These are phyloP conservation scores for Vachellia collinsii DNA, from an alignment of 306 rosid species.

Conservation along the genomic window DNA sequence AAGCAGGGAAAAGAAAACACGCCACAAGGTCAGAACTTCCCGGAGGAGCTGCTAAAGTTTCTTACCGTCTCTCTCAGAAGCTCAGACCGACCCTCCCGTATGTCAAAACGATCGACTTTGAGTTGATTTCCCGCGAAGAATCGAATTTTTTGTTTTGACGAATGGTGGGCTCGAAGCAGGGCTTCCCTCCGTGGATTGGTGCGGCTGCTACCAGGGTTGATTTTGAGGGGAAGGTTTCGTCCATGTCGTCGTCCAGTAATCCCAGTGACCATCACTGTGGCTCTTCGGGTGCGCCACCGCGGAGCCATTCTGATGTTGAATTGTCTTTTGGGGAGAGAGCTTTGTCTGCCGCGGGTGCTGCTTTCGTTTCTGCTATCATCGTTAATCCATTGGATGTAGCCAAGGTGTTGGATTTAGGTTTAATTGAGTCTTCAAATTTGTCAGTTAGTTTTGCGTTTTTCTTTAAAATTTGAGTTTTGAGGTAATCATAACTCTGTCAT, in stretches of 20 bases:
- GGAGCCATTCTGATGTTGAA: slow-evolving; percentile 43
- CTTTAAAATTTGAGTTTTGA: background rate
- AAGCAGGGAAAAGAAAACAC: background rate
- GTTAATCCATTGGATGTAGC: slow-evolving; percentile 93
- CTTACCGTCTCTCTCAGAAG: background rate
- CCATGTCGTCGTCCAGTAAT: slow-evolving; percentile 43
- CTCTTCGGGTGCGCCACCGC: background rate
- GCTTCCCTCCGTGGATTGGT: slow-evolving; percentile 53
- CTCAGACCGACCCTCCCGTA: background rate
- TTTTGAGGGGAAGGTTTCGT: slow-evolving; percentile 44
- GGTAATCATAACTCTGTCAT: background rate
- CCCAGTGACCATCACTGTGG: slow-evolving; percentile 1
- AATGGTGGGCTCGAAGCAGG: slow-evolving; percentile 52
- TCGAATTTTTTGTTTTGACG: background rate
- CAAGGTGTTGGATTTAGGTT: slow-evolving; percentile 50
- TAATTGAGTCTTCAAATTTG: background rate
- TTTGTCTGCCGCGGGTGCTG: slow-evolving; percentile 83
- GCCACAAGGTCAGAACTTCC: background rate
- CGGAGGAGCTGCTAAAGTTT: background rate
- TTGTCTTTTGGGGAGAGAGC: slow-evolving; percentile 66
- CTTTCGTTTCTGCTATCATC: slow-evolving; percentile 76
- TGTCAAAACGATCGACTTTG: slow-evolving; percentile 1
- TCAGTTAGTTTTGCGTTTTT: background rate
- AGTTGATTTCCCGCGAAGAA: background rate
- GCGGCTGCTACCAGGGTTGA: slow-evolving; percentile 49